Conservation (phyloP, 495 filamentous ascomycete species). For the Penicillium longicatenatum region DNA sequence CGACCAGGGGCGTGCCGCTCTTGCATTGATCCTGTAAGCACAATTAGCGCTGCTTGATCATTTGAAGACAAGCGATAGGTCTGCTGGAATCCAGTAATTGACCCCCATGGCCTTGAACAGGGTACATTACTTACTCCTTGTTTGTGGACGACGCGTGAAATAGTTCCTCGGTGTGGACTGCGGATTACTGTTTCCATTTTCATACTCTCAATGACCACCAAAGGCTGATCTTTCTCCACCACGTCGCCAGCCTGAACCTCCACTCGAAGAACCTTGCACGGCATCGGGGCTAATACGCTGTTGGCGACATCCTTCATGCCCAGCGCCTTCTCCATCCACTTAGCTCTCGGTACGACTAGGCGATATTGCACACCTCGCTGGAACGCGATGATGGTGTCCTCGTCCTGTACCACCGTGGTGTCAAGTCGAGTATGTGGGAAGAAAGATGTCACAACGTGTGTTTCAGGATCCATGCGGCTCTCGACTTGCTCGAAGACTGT, state of each 20-base stretch:
- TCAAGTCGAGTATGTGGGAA: slow-evolving; percentile 81
- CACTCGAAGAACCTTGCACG: slow-evolving; percentile 87
- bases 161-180: slow-evolving; percentile 78
- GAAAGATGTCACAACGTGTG: slow-evolving; percentile 51
- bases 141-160: slow-evolving; percentile 81
- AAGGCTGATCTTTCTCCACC: slow-evolving; percentile 81
- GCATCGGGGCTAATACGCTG: slow-evolving; percentile 90
- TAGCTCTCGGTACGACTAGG: slow-evolving; percentile 64
- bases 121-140: slow-evolving; percentile 69
- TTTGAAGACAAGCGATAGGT: neutral
- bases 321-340: slow-evolving; percentile 84
- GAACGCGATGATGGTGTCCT: slow-evolving; percentile 74
- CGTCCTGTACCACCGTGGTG: slow-evolving; percentile 72
- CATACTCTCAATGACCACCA: slow-evolving; percentile 99
- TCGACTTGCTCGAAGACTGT: slow-evolving; percentile 47
- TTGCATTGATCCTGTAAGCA: slow-evolving; percentile 57
- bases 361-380: slow-evolving; percentile 79
- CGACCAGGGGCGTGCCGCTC: slow-evolving; percentile 58
- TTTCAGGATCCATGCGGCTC: slow-evolving; percentile 40
- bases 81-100: neutral
- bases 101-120: neutral
- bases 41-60: slow-evolving; percentile 24
- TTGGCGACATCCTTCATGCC: slow-evolving; percentile 79
- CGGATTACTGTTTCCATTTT: slow-evolving; percentile 99
- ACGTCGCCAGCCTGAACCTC: slow-evolving; percentile 77